Evolutionary conservation across 306 rosid genomes (phyloP).

Genomic region (Quercus parvula): DNA sequence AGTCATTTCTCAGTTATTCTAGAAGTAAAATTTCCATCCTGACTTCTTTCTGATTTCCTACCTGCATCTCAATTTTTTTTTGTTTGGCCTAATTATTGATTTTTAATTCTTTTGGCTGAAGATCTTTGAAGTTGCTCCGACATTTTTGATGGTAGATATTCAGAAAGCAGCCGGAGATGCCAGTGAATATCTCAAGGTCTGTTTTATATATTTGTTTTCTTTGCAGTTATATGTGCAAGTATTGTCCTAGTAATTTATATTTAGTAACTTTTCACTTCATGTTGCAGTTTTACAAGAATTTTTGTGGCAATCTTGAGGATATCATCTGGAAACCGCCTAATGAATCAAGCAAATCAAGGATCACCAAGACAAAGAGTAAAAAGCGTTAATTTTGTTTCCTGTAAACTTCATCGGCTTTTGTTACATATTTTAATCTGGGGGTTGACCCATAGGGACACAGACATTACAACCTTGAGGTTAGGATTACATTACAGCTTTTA

Average conservation of each 20-base stretch:
- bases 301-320: slow-evolving; percentile 83
- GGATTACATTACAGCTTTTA: not conserved
- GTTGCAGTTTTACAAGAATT: slow-evolving; percentile 74
- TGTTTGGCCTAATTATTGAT: not conserved
- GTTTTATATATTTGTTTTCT: slow-evolving; percentile 22
- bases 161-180: slow-evolving; percentile 85
- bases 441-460: slow-evolving; percentile 10
- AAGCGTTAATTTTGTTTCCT: slow-evolving; percentile 38
- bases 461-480: not conserved
- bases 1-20: slow-evolving; percentile 75
- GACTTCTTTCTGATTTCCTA: not conserved
- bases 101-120: slow-evolving; percentile 22
- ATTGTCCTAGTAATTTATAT: not conserved
- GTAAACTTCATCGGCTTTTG: not conserved
- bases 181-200: slow-evolving; percentile 76
- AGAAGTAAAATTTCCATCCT: slow-evolving; percentile 53
- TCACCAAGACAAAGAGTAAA: slow-evolving; percentile 52
- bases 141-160: slow-evolving; percentile 85
- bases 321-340: slow-evolving; percentile 82
- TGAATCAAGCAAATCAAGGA: slow-evolving; percentile 63
- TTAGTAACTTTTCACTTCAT: not conserved
- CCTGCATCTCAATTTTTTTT: not conserved
- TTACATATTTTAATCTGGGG: not conserved
- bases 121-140: slow-evolving; percentile 89
- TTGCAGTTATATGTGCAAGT: not conserved